A percentile compares a stretch with the other conserved stretches of the same genome.
Conservation (phyloP, 176 grass and related monocot species). For the Paspalum notatum region DNA sequence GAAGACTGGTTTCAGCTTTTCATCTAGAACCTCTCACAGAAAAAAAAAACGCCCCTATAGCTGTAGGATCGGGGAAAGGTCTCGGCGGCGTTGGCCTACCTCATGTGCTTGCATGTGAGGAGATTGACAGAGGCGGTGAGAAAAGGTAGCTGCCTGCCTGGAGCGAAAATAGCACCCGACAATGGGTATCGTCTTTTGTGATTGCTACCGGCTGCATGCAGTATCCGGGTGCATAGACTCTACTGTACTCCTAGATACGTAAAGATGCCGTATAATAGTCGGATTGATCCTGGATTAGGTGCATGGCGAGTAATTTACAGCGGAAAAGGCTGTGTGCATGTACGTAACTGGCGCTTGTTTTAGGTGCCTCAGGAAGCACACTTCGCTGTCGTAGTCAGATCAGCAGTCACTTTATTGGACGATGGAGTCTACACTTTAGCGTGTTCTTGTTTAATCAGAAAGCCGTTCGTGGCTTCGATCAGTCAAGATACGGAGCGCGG, state of each 20-base stretch:
- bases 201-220: background rate
- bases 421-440: conserved; percentile 16
- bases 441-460: conserved; percentile 30
- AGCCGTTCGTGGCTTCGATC: background rate
- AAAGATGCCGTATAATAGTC: background rate
- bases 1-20: conserved; percentile 16
- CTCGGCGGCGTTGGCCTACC: conserved; percentile 31
- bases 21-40: background rate
- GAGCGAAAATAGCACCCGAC: background rate
- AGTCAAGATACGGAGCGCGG: background rate
- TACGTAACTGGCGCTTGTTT: background rate
- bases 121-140: conserved; percentile 13
- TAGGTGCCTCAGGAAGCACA: background rate
- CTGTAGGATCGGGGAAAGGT: conserved; percentile 12
- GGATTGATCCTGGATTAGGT: conserved; percentile 9
- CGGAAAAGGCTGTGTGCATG: background rate
- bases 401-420: conserved; percentile 10
- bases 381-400: background rate
- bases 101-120: conserved; percentile 53
- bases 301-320: conserved; percentile 12
- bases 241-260: background rate
- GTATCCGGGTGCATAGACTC: background rate
- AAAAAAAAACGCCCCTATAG: conserved; percentile 6
- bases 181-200: background rate
- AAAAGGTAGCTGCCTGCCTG: conserved; percentile 18